Evolutionary conservation across 352 stramenopile genomes (phyloP).

Genomic region (Globisporangium iwayamae): DNA sequence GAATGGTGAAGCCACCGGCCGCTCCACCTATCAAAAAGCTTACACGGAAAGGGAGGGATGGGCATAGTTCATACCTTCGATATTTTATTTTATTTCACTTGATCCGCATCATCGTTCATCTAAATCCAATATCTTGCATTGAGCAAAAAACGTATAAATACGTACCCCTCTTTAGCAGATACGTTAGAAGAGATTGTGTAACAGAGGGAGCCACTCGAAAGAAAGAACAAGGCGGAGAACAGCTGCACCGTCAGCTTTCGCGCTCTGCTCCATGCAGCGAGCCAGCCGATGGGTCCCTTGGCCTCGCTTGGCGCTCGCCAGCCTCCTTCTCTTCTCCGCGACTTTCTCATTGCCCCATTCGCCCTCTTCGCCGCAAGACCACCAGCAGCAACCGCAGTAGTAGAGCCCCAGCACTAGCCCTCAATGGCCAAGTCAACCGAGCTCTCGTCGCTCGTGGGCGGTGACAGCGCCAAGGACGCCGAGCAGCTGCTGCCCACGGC

Average conservation of each 20-base stretch:
- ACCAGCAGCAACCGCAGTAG: not conserved
- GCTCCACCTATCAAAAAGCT: constrained; percentile 2
- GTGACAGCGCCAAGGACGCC: not conserved
- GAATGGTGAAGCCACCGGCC: constrained; percentile 2
- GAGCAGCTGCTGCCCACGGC: constrained; percentile 1
- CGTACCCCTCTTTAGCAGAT: not conserved
- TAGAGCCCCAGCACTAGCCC: not conserved
- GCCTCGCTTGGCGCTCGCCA: not conserved
- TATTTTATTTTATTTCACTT: not conserved
- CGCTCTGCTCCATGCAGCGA: not conserved
- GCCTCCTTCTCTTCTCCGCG: not conserved
- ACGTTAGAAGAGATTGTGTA: not conserved
- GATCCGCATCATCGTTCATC: not conserved
- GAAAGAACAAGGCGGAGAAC: not conserved
- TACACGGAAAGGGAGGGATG: not conserved
- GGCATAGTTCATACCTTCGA: not conserved
- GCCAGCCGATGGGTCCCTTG: not conserved
- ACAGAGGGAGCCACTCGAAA: not conserved
- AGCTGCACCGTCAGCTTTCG: not conserved
- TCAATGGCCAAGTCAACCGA: constrained; percentile 14
- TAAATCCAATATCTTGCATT: not conserved
- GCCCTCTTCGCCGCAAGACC: not conserved
- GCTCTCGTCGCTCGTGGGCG: constrained; percentile 14
- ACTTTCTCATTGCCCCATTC: not conserved
- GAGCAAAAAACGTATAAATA: too few species aligned